Evolutionary conservation across 148 eudicot genomes (phyloP), one percentile per base, ranked within the genome.

Genomic region (Diospyros kaki): DNA sequence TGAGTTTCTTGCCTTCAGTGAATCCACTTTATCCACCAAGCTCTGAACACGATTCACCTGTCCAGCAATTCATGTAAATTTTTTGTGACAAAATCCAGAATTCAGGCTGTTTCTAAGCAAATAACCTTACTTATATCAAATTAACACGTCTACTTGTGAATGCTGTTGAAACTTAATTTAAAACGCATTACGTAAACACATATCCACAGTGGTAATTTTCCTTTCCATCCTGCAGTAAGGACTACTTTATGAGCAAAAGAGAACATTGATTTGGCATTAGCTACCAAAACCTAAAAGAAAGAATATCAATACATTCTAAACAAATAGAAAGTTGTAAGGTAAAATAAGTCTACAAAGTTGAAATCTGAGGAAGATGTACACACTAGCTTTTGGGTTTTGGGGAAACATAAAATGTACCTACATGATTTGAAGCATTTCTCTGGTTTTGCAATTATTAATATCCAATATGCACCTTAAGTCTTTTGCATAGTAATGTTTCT

Each of bases 11-110:
- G 81, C 84, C 82, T 87, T 93, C 2, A 93, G 82, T 12, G 80
- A 59, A 68, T 93, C 98, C 71, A 91, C 73, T 72, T 75, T 70
- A 58, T 93, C 98, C 60, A 90, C 93, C 67, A 85, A 86, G 82
- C 85, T 69, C 66, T 90, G 98, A 58, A 93, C 88, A 64, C 98
- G 93, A 28, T 81, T 83, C 66, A 93, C 96, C 98, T 93, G 85
- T 76, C 74, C 55, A 72, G 28, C 10, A 14, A 10, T 64, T 39
- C 28, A 44, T 18, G 9, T 51, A 4, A 40, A 41, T 14, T 56
- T 74, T 17, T 12, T 40, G 41, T 28, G n/a, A 38, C 59, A 41
- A 10, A 4, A 58, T 11, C 5, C 39, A 67, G 68, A 55, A n/a
- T 4, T 38, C 61, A 15, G 17, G 8, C 6, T 6, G 17, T 7